phyloP scores from a whole-genome alignment of 2,329 filamentous ascomycete species.

The Trichoderma sp. region DNA sequence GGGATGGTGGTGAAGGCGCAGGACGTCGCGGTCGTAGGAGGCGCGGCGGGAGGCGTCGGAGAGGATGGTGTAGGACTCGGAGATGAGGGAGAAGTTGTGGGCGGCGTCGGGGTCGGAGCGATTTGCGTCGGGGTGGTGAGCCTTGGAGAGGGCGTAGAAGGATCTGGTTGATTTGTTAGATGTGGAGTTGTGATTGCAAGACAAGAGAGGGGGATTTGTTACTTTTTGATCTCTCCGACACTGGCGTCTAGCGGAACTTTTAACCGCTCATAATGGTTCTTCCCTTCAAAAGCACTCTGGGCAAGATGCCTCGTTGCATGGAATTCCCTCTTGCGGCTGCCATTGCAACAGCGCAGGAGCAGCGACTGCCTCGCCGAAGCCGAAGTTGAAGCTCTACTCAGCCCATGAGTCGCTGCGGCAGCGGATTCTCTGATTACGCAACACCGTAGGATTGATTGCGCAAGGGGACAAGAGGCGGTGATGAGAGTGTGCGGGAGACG shows the following conservation, averaged over 20 bases:
- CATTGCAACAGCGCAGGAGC: constrained; percentile 27
- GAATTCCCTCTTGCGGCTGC: constrained; percentile 27
- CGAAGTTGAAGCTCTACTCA: not conserved
- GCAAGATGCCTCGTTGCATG: constrained; percentile 26
- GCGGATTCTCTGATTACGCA: not conserved
- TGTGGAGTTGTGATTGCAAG: not conserved
- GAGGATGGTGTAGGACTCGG: constrained; percentile 79
- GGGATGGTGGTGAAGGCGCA: constrained; percentile 44
- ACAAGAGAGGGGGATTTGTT: constrained; percentile 13
- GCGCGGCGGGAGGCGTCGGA: constrained; percentile 72
- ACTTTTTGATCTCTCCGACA: constrained; percentile 82
- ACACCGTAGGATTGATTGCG: constrained; percentile 9
- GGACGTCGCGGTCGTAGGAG: constrained; percentile 75
- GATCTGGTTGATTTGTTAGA: constrained; percentile 46
- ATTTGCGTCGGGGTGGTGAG: constrained; percentile 91
- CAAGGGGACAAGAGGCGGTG: constrained; percentile 15
- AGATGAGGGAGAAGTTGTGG: constrained; percentile 77
- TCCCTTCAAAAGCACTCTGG: constrained; percentile 32
- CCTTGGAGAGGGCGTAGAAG: constrained; percentile 91
- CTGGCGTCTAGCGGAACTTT: constrained; percentile 71
- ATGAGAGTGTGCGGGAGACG: constrained; percentile 39
- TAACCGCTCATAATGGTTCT: constrained; percentile 81
- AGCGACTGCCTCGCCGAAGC: not conserved
- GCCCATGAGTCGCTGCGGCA: not conserved
- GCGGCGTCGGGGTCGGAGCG: constrained; percentile 70